Conservation (phyloP, 129 eudicot genomes). For the Flaveria trinervia region DNA sequence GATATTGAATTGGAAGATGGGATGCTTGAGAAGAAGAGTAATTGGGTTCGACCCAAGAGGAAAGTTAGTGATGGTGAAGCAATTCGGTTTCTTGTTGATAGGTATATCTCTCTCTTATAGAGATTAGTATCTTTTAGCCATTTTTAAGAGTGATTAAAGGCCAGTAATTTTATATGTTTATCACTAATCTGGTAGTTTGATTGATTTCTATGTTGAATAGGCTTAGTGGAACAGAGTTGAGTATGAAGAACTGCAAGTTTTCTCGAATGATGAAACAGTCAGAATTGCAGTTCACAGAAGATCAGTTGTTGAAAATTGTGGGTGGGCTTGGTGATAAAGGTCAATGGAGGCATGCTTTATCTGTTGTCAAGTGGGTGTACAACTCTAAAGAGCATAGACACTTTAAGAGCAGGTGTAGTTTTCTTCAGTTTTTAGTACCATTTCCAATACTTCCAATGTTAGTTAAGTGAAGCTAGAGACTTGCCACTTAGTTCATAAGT, state of each 20-base stretch:
- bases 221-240: constrained; percentile 65
- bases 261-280: constrained; percentile 74
- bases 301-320: constrained; percentile 76
- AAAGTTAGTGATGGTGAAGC: constrained; percentile 55
- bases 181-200: background rate
- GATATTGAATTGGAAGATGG: constrained; percentile 67
- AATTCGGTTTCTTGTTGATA: constrained; percentile 67
- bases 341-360: constrained; percentile 79
- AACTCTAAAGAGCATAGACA: constrained; percentile 63
- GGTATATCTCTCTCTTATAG: constrained; percentile 34
- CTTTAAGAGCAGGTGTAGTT: constrained; percentile 76
- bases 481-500: background rate
- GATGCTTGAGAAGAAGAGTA: constrained; percentile 38
- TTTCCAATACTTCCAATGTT: background rate
- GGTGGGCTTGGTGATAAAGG: constrained; percentile 78
- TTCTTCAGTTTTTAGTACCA: constrained; percentile 8
- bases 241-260: constrained; percentile 90
- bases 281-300: constrained; percentile 74
- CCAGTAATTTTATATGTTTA: background rate
- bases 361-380: constrained; percentile 87
- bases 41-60: constrained; percentile 45
- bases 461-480: too few relatives aligned
- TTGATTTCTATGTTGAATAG: constrained; percentile 28
- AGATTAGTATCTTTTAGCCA: background rate
- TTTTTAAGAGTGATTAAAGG: background rate